Percentiles rank a stretch among this genome's conserved stretches.
Evolutionary conservation across 1,284 basidiomycete genomes (phyloP).

Genomic region (Termitomyces sp.): DNA sequence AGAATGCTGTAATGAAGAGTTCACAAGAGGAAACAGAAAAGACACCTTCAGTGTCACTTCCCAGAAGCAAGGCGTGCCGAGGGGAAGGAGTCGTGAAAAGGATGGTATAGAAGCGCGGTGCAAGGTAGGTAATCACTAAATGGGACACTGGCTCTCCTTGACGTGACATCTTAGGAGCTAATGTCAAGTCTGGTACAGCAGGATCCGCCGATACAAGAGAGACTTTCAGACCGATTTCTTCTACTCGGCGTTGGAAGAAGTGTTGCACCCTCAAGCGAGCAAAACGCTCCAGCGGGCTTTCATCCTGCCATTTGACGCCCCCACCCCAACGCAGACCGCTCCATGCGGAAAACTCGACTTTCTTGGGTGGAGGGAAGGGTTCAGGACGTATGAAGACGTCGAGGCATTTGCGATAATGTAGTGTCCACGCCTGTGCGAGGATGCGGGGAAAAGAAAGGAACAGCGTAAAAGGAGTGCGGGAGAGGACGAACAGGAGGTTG

Average conservation of each 20-base stretch:
- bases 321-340: background rate
- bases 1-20: background rate
- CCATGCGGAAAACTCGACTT: background rate
- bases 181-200: background rate
- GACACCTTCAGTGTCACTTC: background rate
- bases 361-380: conserved; percentile 32
- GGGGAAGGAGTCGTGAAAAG: background rate
- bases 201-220: background rate
- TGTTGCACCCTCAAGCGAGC: background rate
- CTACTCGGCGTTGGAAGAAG: background rate
- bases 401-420: conserved; percentile 62
- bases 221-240: background rate
- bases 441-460: conserved; percentile 63
- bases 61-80: background rate
- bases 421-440: conserved; percentile 56
- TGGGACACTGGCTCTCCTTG: background rate
- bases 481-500: background rate
- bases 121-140: background rate
- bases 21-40: background rate
- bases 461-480: conserved; percentile 25
- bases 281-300: background rate
- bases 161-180: background rate
- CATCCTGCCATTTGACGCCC: background rate
- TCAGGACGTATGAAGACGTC: conserved; percentile 66
- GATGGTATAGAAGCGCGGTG: background rate